A percentile compares a stretch with the other conserved stretches of the same genome.
phyloP scores from a whole-genome alignment of 768 basidiomycete species.

The Leccinum broughii region DNA sequence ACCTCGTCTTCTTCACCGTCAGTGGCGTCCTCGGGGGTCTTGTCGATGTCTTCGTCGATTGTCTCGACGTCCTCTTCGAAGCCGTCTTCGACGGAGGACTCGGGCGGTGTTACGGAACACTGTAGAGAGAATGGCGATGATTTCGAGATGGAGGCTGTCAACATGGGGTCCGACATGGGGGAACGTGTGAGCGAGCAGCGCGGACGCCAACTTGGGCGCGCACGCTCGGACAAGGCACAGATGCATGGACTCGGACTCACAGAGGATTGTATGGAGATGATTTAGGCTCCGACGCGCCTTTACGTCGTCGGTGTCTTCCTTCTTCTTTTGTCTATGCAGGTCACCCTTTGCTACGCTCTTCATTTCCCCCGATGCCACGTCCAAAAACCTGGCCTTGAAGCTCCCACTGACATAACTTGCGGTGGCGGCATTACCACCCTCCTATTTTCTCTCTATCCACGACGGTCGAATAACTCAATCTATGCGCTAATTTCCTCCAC shows the following conservation, averaged over 20 bases:
- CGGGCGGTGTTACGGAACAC: background rate
- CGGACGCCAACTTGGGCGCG: constrained; percentile 22
- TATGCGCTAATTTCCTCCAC: background rate
- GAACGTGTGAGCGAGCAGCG: constrained; percentile 11
- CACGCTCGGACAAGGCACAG: constrained; percentile 17
- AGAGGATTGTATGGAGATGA: constrained; percentile 20
- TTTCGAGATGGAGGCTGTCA: constrained; percentile 22
- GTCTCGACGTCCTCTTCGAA: constrained; percentile 9
- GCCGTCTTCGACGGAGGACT: constrained; percentile 8
- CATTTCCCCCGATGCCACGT: background rate
- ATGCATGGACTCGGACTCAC: constrained; percentile 6
- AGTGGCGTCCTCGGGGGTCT: constrained; percentile 14
- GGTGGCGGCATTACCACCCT: constrained; percentile 6
- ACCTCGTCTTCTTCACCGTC: constrained; percentile 23
- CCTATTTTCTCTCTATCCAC: background rate
- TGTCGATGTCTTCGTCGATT: constrained; percentile 22
- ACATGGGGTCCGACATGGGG: background rate
- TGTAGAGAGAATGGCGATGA: constrained; percentile 8
- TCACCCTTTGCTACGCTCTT: background rate
- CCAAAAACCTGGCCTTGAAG: background rate
- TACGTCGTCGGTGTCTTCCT: background rate
- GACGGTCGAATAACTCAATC: background rate
- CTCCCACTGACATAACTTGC: background rate
- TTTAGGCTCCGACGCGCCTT: constrained; percentile 10
- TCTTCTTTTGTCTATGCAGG: constrained; percentile 2